Evolutionary conservation across 2,329 filamentous ascomycete species (phyloP).

Genomic region (Cordyceps fumosorosea): DNA sequence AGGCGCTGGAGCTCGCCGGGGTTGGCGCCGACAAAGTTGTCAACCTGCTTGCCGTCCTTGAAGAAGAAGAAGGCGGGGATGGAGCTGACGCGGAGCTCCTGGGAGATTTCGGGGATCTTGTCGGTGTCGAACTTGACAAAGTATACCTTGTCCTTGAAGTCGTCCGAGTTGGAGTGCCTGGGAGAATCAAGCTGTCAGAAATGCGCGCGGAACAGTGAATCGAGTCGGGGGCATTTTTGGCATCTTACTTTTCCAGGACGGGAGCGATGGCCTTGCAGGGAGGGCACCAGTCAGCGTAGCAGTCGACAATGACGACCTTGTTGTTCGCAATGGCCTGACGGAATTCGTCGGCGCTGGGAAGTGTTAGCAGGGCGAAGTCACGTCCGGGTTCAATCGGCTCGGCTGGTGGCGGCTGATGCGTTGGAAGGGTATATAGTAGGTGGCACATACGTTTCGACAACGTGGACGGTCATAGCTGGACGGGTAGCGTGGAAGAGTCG

Average conservation of each 20-base stretch:
- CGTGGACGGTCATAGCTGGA: slow-evolving; percentile 14
- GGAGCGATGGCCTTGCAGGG: slow-evolving; percentile 91
- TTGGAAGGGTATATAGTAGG: not conserved
- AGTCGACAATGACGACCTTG: slow-evolving; percentile 72
- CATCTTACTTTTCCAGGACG: slow-evolving; percentile 41
- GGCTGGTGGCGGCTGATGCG: not conserved
- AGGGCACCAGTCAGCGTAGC: slow-evolving; percentile 86
- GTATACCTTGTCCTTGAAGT: slow-evolving; percentile 50
- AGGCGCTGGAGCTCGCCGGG: slow-evolving; percentile 54
- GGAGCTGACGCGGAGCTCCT: slow-evolving; percentile 73
- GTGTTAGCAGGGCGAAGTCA: not conserved
- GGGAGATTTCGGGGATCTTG: slow-evolving; percentile 64
- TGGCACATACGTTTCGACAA: slow-evolving; percentile 11
- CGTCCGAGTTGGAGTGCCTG: slow-evolving; percentile 30
- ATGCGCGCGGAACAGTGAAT: not conserved
- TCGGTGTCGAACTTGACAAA: slow-evolving; percentile 95
- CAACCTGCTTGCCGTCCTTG: slow-evolving; percentile 67
- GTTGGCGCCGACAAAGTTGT: slow-evolving; percentile 75
- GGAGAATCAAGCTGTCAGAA: not conserved
- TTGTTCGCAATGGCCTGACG: slow-evolving; percentile 25
- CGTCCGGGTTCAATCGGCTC: not conserved
- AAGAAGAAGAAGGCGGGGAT: slow-evolving; percentile 92
- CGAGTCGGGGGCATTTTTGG: not conserved
- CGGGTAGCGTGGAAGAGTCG: slow-evolving; percentile 13
- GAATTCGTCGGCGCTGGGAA: slow-evolving; percentile 12